Percentiles rank a stretch among this genome's conserved stretches.
phyloP scores from a whole-genome alignment of 2,329 filamentous ascomycete genomes.

The Torrubiella hemipterigena region DNA sequence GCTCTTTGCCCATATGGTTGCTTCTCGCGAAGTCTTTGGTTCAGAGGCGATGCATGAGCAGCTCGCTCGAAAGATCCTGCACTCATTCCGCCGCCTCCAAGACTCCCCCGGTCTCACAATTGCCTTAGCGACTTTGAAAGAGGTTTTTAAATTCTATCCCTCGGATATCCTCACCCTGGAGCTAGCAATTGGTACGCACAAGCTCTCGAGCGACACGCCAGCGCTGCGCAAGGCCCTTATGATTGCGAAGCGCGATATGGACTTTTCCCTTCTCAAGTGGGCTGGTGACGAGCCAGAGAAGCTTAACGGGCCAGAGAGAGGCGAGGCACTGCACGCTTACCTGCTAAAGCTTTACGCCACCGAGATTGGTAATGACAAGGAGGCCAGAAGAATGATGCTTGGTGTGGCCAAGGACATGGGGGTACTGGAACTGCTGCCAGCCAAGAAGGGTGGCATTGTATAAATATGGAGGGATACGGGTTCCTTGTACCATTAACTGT shows the following conservation, averaged over 20 bases:
- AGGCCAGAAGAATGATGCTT: conserved; percentile 18
- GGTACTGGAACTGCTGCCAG: conserved; percentile 14
- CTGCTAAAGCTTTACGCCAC: no score
- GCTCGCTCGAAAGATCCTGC: conserved; percentile 35
- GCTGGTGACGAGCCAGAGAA: conserved; percentile 17
- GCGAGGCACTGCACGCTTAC: conserved; percentile 28
- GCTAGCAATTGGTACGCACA: conserved; percentile 30
- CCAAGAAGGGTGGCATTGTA: conserved; percentile 31
- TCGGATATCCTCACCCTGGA: conserved; percentile 34
- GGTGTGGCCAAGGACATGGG: conserved; percentile 15
- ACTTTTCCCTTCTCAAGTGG: conserved; percentile 21
- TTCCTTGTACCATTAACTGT: no score
- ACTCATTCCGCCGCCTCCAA: conserved; percentile 34
- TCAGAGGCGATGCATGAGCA: conserved; percentile 30
- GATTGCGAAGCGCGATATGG: conserved; percentile 28
- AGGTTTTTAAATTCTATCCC: conserved; percentile 30
- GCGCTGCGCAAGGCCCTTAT: conserved; percentile 27
- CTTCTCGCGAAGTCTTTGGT: conserved; percentile 32
- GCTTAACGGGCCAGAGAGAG: conserved; percentile 22
- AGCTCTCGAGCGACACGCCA: conserved; percentile 29
- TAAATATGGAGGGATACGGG: conserved; percentile 8
- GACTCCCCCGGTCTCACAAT: conserved; percentile 33
- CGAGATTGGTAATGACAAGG: no score
- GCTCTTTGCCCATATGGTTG: conserved; percentile 37
- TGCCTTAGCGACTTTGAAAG: conserved; percentile 29